Conservation (phyloP, 2,329 filamentous ascomycete species). For the Epichloe sylvatica region DNA sequence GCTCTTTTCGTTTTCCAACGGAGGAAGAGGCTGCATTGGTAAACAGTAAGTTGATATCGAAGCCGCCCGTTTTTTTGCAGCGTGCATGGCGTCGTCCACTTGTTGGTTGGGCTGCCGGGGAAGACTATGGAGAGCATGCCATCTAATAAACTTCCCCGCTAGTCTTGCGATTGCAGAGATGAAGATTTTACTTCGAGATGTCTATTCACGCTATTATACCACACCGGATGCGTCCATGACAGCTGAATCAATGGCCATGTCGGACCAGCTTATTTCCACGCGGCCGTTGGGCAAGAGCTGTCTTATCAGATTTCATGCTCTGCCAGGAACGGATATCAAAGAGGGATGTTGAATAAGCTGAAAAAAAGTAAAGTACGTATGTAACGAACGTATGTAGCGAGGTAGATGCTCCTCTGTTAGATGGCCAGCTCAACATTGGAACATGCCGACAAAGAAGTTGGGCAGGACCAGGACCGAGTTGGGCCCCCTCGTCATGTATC, state of each 20-base stretch:
- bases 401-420: background rate
- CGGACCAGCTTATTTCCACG: conserved; percentile 54
- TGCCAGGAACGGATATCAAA: conserved; percentile 7
- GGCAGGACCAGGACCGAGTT: background rate
- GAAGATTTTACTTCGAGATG: conserved; percentile 48
- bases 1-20: conserved; percentile 53
- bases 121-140: no score
- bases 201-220: conserved; percentile 47
- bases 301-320: conserved; percentile 34
- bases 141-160: background rate
- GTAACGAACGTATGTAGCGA: background rate
- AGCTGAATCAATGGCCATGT: conserved; percentile 45
- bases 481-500: background rate
- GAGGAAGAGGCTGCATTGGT: conserved; percentile 51
- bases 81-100: background rate
- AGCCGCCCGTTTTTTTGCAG: background rate
- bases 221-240: conserved; percentile 40
- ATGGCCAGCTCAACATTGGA: background rate
- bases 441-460: background rate
- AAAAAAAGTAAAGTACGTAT: no score
- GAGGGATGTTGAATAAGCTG: background rate
- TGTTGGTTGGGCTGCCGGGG: no score
- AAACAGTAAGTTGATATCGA: conserved; percentile 42
- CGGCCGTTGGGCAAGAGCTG: conserved; percentile 47
- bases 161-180: conserved; percentile 51